Evolutionary conservation across 2,329 filamentous ascomycete genomes (phyloP).

Genomic region (Verticillium dahliae): DNA sequence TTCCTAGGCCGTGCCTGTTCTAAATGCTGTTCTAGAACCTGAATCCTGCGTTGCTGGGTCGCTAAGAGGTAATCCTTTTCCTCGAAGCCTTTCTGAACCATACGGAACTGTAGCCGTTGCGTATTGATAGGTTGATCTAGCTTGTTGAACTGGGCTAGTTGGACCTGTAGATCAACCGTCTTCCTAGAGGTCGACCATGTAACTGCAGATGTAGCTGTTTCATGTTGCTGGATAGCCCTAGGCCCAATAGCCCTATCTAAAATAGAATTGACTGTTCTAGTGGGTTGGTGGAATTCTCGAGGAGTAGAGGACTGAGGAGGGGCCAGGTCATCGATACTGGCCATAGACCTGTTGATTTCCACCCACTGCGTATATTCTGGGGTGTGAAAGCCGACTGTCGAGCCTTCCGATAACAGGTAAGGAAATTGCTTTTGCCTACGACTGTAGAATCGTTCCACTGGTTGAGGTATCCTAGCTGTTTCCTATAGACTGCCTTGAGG

Average conservation of each 20-base stretch:
- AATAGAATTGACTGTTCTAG: not conserved
- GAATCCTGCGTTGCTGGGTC: not conserved
- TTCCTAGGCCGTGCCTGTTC: not conserved
- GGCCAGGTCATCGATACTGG: no score
- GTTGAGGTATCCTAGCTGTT: not conserved
- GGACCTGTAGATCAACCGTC: not conserved
- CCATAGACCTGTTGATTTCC: no score
- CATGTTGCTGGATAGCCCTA: not conserved
- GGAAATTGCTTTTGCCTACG: slow-evolving; percentile 1
- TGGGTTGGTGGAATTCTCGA: not conserved
- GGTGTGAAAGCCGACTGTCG: not conserved
- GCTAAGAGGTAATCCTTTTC: not conserved
- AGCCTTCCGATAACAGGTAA: not conserved
- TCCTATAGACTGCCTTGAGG: not conserved
- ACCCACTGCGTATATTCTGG: not conserved
- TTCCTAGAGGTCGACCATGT: no score
- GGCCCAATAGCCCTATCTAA: no score
- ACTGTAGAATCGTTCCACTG: not conserved
- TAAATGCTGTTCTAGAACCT: not conserved
- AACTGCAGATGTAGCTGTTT: not conserved
- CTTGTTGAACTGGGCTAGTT: not conserved
- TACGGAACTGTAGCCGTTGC: not conserved
- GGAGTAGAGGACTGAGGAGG: no score
- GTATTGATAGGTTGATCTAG: not conserved
- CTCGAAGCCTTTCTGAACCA: not conserved